These are phyloP conservation scores for Tolypocladium inflatum DNA, from an alignment of 2,329 filamentous ascomycete species.

Conservation along the genomic window DNA sequence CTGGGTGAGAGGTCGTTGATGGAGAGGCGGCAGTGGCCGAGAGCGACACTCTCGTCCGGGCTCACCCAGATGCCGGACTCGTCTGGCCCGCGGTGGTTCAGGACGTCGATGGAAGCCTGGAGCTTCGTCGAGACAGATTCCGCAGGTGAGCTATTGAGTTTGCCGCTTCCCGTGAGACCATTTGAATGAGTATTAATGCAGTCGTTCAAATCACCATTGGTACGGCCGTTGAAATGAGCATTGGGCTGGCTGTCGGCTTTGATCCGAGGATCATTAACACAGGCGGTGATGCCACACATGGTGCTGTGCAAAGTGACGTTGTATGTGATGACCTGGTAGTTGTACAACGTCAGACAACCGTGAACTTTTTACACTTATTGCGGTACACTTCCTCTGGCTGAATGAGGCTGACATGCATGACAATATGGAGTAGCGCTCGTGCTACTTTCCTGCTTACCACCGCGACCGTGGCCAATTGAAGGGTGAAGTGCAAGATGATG, in stretches of 20 bases:
- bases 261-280: background rate
- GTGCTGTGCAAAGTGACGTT: background rate
- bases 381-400: too few relatives aligned
- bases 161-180: background rate
- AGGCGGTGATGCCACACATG: background rate
- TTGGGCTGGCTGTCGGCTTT: background rate
- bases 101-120: conserved; percentile 11
- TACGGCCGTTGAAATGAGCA: background rate
- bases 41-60: conserved; percentile 11
- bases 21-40: conserved; percentile 40
- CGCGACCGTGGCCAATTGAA: too few relatives aligned
- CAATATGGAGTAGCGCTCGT: too few relatives aligned
- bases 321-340: too few relatives aligned
- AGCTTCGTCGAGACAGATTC: conserved; percentile 3
- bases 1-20: conserved; percentile 39
- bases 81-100: conserved; percentile 21
- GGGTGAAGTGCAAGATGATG: too few relatives aligned
- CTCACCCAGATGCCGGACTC: conserved; percentile 18
- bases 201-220: too few relatives aligned
- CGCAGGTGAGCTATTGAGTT: background rate
- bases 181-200: too few relatives aligned
- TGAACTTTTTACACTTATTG: too few relatives aligned
- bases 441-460: too few relatives aligned
- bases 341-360: too few relatives aligned
- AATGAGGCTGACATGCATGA: too few relatives aligned